Evolutionary conservation across 441 rosid species (phyloP), one percentile per base, ranked within the genome.

Genomic region (Populus tomentosa): DNA sequence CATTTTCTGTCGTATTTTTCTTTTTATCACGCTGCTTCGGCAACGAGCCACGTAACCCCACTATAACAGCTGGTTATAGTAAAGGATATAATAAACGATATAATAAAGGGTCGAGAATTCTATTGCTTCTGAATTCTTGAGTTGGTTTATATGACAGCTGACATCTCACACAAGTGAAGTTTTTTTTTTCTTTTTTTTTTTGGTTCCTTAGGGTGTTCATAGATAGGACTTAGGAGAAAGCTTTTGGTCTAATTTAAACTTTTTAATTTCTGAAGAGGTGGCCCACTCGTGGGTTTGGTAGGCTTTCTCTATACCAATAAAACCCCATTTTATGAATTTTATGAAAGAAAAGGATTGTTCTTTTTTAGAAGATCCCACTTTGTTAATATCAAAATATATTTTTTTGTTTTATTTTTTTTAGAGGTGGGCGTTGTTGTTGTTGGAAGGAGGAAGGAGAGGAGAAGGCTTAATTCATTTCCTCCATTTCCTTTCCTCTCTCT

Each of bases 261-360:
- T 36, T 77, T 72, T 75, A 11, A 3, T 30, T 30, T 30, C 3
- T 30, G 1, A 24, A 4, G 23, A 61, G 74, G 69, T 76, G 86
- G 85, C 84, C 88, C 80, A 78, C 87, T 74, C 23, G 21, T 61
- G 77, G 85, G 86, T n/a, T 79, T 77, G 88, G 89, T 82, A 87
- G 90, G 88, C 87, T 81, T 75, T 80, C 74, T 74, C 42, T 46
- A 24, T 69, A 77, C 82, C 74, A 69, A 78, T 74, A 71, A 75
- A 82, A 84, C 76, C 80, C 84, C 86, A 35, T 66, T 36, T 74
- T 20, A 64, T 61, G 66, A 74, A 74, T 30, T 30, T 30, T 30
- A 30, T 30, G 32, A 28, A 3, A 30, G 63, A 59, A 61, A 6
- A 21, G 0, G n/a, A 10, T 10, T n/a, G 3, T 73, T 42, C n/a